Evolutionary conservation across 2,329 filamentous ascomycete species (phyloP).

Genomic region (Pseudogymnoascus sp.): DNA sequence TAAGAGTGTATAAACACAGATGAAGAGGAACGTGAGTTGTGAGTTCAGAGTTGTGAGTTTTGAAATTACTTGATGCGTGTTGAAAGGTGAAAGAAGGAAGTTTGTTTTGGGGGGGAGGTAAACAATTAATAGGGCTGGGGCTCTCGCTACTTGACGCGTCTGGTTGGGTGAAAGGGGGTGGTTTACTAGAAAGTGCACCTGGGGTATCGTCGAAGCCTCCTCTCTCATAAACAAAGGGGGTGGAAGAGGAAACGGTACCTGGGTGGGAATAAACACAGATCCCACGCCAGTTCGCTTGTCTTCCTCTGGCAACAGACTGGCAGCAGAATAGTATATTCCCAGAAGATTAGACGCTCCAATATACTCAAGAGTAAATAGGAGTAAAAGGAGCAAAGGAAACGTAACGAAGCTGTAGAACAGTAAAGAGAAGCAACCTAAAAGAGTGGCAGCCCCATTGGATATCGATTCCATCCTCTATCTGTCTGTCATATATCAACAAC

Average conservation of each 20-base stretch:
- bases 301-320: neutral
- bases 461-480: neutral
- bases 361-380: neutral
- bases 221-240: neutral
- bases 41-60: neutral
- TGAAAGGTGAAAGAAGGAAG: neutral
- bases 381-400: neutral
- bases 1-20: slow-evolving; percentile 1
- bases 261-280: neutral
- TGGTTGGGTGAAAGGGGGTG: neutral
- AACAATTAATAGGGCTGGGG: neutral
- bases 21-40: neutral
- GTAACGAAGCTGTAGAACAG: neutral
- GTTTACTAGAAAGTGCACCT: neutral
- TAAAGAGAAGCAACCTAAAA: neutral
- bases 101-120: neutral
- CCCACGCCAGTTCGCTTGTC: neutral
- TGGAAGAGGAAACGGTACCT: neutral
- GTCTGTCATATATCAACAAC: neutral
- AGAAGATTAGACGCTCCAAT: neutral
- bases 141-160: neutral
- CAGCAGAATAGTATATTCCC: neutral
- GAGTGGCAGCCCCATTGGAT: neutral
- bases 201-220: neutral
- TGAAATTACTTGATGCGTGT: neutral